Base-by-base conservation (phyloP, 441 rosid species). In the Eruca vesicaria region DNA sequence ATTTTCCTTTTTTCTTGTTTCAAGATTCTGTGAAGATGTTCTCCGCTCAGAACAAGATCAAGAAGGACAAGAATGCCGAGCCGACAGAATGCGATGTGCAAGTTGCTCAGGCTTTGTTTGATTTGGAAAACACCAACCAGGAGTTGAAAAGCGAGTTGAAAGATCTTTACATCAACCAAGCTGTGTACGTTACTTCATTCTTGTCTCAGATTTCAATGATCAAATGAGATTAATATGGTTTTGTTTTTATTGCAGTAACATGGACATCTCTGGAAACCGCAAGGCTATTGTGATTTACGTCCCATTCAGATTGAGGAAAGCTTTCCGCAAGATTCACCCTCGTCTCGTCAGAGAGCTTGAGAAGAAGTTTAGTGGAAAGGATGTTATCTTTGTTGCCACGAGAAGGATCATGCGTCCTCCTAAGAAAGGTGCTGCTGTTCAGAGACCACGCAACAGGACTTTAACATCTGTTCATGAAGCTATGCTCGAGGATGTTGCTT, bases 331-430 rank as follows among this genome's bases (percentile, higher is more conserved):
- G 90, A 84, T 93, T 69, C 98, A 93, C 71, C 85, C 85, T 0
- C 91, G 98, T 11, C 94, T 90, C 43, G 97, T 89, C 15, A 87
- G 97, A 62, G 97, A 93, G 87, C 80, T 93, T 66, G 98, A 89
- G 88, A 91, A 91, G 79, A 91, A 91, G 67, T 91, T 91, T 71
- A 89, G 97, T 82, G 97, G 97, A 16, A 91, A 88, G 97, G 97
- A 92, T 82, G 98, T 93, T 69, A 75, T 90, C 26, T 23, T 93
- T 70, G 71, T 93, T 80, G 83, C 93, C 78, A 86, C 94, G 35
- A 68, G 98, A 35, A 93, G 97, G 82, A 93, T 93, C 32, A 16
- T 86, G 76, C 85, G 93, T 74, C 98, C 96, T 12, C 98, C 98
- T 3, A 93, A 93, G 89, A 93, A 89, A 69, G 98, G 97, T 61